These are phyloP conservation scores for Pseudogymnoascus sp. DNA, from an alignment of 2,329 filamentous ascomycete genomes.

Conservation along the genomic window DNA sequence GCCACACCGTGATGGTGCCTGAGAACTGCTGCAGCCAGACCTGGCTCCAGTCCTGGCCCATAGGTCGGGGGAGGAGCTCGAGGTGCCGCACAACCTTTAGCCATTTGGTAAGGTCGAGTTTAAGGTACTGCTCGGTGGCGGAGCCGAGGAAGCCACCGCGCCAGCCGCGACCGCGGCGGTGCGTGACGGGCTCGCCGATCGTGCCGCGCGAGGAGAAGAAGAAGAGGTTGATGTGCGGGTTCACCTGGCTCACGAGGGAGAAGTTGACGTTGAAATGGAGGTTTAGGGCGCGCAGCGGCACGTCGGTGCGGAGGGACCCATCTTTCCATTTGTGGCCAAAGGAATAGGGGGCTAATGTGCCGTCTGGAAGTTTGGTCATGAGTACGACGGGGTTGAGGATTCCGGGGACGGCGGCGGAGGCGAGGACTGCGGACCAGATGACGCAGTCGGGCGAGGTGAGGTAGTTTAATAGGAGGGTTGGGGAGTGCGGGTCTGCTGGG, in stretches of 20 bases:
- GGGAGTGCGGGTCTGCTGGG: slow-evolving; percentile 87
- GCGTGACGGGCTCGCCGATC: slow-evolving; percentile 87
- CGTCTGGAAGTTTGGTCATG: slow-evolving; percentile 77
- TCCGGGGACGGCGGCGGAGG: slow-evolving; percentile 89
- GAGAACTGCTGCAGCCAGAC: slow-evolving; percentile 94
- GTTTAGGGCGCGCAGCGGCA: slow-evolving; percentile 88
- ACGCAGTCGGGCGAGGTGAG: slow-evolving; percentile 93
- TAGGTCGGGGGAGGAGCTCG: slow-evolving; percentile 78
- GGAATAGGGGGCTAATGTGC: slow-evolving; percentile 76
- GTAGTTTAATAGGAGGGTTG: slow-evolving; percentile 87
- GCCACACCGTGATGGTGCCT: slow-evolving; percentile 95
- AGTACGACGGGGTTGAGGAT: slow-evolving; percentile 94
- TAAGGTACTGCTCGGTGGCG: slow-evolving; percentile 88
- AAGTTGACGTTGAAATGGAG: slow-evolving; percentile 98
- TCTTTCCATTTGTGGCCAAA: slow-evolving; percentile 99
- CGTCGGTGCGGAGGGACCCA: slow-evolving; percentile 86
- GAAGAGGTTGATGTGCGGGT: slow-evolving; percentile 97
- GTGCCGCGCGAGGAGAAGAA: slow-evolving; percentile 94
- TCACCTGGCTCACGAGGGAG: slow-evolving; percentile 80
- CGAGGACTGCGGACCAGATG: slow-evolving; percentile 93
- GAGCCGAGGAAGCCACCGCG: slow-evolving; percentile 90
- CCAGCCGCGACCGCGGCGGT: slow-evolving; percentile 90
- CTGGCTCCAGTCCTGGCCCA: slow-evolving; percentile 95
- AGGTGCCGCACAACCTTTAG: slow-evolving; percentile 88
- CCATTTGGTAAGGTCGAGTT: slow-evolving; percentile 96